Base-by-base conservation (phyloP, 2,329 filamentous ascomycete species). In the Hypoxylon sp. region DNA sequence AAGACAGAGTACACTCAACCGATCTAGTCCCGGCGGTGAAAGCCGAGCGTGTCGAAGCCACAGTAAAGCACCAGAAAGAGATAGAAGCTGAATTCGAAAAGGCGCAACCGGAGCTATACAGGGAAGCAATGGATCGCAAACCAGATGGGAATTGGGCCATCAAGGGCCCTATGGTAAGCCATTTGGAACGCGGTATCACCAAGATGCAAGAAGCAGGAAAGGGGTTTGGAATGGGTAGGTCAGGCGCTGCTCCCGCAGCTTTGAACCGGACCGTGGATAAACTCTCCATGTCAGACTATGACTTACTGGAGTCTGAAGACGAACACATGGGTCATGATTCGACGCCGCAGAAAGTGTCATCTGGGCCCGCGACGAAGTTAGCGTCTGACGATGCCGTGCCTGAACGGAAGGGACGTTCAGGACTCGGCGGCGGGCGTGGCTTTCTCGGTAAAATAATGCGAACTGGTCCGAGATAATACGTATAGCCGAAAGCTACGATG, bases 41-140 rank as follows among this genome's bases (percentile, higher is more conserved):
- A 25, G 73, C 76, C 1, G 83, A 84, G 65, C 81, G 83, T 23
- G 74, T 76, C 14, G 78, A 79, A 13, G 80, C 78, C 3, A 78
- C 85, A 14, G 77, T 80, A 30, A 77, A 80, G 59, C 82, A 83
- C 51, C 85, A 88, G 73, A 80, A 79, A 45, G 79, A 82, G 28
- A 79, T 88, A 1, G 85, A 86, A 72, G 75, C 77, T 0, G 85
- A 87, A 61, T 84, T 88, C 59, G 79, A 82, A 67, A 72, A 75
- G 21, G 78, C 79, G 13, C 82, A 84, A 66, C 82, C 84, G 6
- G 79, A 80, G 10, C 76, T 88, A 4, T 83, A 83, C 72, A 77
- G 75, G 45, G 85, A 85, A 67, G 81, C 79, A 0, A 77, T 80
- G 62, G 80, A 81, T 1, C 75, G 82, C 28, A 71, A 69, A 21